These are phyloP conservation scores for Talaromyces sp. DNA, from an alignment of 2,329 filamentous ascomycete species.

Conservation along the genomic window DNA sequence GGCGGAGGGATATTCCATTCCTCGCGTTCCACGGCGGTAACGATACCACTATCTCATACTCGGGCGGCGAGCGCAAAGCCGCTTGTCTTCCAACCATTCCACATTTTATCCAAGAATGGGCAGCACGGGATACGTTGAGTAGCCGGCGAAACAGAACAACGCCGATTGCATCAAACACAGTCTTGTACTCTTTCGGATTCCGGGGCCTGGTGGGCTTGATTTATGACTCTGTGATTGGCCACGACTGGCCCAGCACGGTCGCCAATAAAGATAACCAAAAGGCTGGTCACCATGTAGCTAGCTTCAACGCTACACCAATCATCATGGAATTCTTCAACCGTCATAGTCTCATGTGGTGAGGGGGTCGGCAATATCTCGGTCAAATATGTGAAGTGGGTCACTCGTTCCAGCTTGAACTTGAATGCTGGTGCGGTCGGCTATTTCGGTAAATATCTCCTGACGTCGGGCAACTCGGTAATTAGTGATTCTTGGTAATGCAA, in stretches of 20 bases:
- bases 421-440: background rate
- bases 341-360: background rate
- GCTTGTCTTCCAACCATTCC: constrained; percentile 3
- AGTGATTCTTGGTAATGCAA: background rate
- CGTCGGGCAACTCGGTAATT: no score
- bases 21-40: constrained; percentile 6
- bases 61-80: constrained; percentile 1
- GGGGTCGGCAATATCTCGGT: constrained; percentile 1
- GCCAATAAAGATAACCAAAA: constrained; percentile 1
- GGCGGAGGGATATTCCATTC: background rate
- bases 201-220: background rate
- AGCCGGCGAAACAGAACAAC: background rate
- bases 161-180: background rate
- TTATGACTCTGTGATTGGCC: constrained; percentile 4
- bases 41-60: constrained; percentile 1
- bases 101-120: constrained; percentile 5
- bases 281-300: background rate
- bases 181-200: background rate
- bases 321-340: constrained; percentile 3
- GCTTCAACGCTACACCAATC: constrained; percentile 6
- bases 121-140: background rate
- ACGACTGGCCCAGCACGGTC: constrained; percentile 6
- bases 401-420: background rate
- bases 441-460: background rate
- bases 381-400: no score